A percentile compares a stretch with the other conserved stretches of the same genome.
Conservation (phyloP, 805 yeast genomes). For the Zygotorulaspora florentina region DNA sequence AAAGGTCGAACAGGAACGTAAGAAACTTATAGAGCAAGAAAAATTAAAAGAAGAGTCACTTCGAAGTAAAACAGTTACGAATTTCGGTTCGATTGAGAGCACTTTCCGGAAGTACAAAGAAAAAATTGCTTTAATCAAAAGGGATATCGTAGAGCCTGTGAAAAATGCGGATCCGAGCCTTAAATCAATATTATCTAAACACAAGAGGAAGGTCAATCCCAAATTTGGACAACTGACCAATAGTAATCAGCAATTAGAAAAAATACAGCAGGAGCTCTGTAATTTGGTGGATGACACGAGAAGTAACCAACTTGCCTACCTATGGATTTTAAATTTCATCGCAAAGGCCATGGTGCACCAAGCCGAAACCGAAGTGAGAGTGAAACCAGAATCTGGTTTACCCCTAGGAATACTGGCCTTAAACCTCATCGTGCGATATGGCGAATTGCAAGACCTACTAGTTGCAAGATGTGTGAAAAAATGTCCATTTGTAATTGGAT, state of each 20-base stretch:
- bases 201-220: slow-evolving; percentile 76
- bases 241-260: slow-evolving; percentile 53
- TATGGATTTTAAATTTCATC: slow-evolving; percentile 75
- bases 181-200: slow-evolving; percentile 52
- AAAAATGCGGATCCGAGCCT: slow-evolving; percentile 44
- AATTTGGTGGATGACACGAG: slow-evolving; percentile 47
- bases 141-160: slow-evolving; percentile 52
- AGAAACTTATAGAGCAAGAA: slow-evolving; percentile 13
- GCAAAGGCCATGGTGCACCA: slow-evolving; percentile 86
- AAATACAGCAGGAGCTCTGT: slow-evolving; percentile 49
- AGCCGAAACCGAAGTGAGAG: slow-evolving; percentile 88
- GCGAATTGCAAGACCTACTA: slow-evolving; percentile 39
- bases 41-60: slow-evolving; percentile 19
- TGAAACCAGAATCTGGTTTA: slow-evolving; percentile 67
- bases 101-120: slow-evolving; percentile 46
- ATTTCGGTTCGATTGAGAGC: slow-evolving; percentile 38
- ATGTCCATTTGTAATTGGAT: slow-evolving; percentile 87
- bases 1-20: slow-evolving; percentile 17
- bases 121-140: slow-evolving; percentile 56
- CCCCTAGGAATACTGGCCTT: slow-evolving; percentile 71
- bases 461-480: slow-evolving; percentile 84
- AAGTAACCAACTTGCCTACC: slow-evolving; percentile 48
- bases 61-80: slow-evolving; percentile 23
- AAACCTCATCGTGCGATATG: slow-evolving; percentile 46
- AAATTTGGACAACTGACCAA: slow-evolving; percentile 89